These are phyloP conservation scores for Dothistroma septosporum DNA, from an alignment of 2,329 filamentous ascomycete genomes.

Conservation along the genomic window DNA sequence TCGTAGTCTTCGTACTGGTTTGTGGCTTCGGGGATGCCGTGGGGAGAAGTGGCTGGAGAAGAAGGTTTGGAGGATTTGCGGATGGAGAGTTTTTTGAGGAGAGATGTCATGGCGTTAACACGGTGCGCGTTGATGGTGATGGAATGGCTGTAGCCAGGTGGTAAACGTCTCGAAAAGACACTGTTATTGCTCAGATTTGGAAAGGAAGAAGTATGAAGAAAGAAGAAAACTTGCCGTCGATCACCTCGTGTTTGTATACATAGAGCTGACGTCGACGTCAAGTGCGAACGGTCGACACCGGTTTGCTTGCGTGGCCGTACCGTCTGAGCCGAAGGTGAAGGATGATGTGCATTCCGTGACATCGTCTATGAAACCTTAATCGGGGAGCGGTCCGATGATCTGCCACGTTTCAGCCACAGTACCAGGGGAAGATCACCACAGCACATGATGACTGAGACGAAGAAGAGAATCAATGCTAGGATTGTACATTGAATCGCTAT, in stretches of 20 bases:
- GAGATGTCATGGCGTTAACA: no score
- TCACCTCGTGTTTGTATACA: not conserved
- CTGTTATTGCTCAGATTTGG: no score
- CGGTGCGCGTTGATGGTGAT: not conserved
- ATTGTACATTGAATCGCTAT: not conserved
- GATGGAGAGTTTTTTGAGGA: conserved; percentile 2
- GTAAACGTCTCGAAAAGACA: no score
- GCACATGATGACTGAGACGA: not conserved
- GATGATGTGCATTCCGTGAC: not conserved
- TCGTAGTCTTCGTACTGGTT: not conserved
- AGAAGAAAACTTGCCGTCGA: not conserved
- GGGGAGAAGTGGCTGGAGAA: no score
- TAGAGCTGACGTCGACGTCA: not conserved
- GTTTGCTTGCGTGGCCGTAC: not conserved
- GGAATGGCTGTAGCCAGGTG: not conserved
- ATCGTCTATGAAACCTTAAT: not conserved
- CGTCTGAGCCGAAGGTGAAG: not conserved
- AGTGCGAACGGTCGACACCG: not conserved
- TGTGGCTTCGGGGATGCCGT: not conserved
- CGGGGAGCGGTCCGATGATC: not conserved
- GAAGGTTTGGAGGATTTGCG: not conserved
- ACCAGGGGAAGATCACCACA: not conserved
- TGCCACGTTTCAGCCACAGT: not conserved
- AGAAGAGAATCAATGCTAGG: not conserved
- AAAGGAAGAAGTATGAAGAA: not conserved